Evolutionary conservation across 805 yeast species (phyloP).

Genomic region (Kuraishia floccosa): DNA sequence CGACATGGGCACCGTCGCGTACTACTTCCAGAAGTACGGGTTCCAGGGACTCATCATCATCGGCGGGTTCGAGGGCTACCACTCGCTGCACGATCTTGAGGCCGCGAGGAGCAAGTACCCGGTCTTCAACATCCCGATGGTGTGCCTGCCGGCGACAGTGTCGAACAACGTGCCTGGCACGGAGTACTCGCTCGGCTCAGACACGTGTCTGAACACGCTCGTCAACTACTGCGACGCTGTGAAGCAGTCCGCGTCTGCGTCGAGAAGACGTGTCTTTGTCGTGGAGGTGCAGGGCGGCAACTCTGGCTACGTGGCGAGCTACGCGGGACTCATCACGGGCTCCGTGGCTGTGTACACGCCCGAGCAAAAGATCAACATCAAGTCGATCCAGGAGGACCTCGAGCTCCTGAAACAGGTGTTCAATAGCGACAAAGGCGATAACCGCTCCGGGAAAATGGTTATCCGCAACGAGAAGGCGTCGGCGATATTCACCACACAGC

Average conservation of each 20-base stretch:
- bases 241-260: conserved; percentile 68
- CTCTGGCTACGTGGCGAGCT: conserved; percentile 68
- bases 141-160: conserved; percentile 68
- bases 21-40: conserved; percentile 53
- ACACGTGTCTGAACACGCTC: conserved; percentile 62
- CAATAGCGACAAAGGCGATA: conserved; percentile 50
- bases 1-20: conserved; percentile 63
- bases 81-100: conserved; percentile 58
- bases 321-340: conserved; percentile 58
- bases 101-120: conserved; percentile 52
- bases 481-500: conserved; percentile 53
- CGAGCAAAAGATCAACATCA: conserved; percentile 52
- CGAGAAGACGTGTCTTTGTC: conserved; percentile 69
- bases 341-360: conserved; percentile 71
- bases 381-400: conserved; percentile 55
- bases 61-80: conserved; percentile 78
- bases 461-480: conserved; percentile 60
- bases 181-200: conserved; percentile 67
- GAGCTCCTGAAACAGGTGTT: conserved; percentile 47
- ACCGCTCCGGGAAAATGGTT: conserved; percentile 58
- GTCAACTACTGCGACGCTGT: conserved; percentile 70
- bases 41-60: conserved; percentile 64
- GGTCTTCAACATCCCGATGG: conserved; percentile 67
- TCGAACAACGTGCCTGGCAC: conserved; percentile 79
- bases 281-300: conserved; percentile 84